Conservation (phyloP, 495 filamentous ascomycete genomes). For the Trichoderma virens region DNA sequence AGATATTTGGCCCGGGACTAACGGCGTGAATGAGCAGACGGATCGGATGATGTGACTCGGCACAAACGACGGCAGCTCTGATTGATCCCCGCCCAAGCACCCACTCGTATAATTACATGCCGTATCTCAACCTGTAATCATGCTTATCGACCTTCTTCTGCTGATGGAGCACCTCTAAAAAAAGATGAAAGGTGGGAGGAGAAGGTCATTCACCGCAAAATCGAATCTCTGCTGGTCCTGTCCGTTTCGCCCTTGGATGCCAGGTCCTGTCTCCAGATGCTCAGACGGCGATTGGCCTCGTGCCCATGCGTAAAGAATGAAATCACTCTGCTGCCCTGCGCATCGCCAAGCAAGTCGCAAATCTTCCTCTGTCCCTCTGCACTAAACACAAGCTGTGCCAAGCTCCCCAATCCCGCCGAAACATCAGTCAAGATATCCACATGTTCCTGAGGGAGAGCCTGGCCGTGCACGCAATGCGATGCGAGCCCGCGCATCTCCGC, state of each 20-base stretch:
- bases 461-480: slow-evolving; percentile 9
- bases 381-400: slow-evolving; percentile 34
- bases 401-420: slow-evolving; percentile 35
- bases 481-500: neutral
- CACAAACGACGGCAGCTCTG: neutral
- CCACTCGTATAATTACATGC: neutral
- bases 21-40: neutral
- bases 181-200: neutral
- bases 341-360: slow-evolving; percentile 27
- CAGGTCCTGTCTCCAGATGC: neutral
- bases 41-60: neutral
- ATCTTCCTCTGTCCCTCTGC: slow-evolving; percentile 27
- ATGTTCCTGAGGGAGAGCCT: neutral
- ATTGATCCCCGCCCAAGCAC: neutral
- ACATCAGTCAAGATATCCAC: slow-evolving; percentile 42
- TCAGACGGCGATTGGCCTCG: neutral
- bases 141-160: neutral
- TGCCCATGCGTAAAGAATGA: slow-evolving; percentile 43
- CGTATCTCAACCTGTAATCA: neutral
- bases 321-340: slow-evolving; percentile 24
- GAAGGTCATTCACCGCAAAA: neutral
- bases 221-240: neutral
- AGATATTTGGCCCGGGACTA: neutral
- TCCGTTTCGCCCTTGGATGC: neutral
- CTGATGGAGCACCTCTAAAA: neutral